Conservation (phyloP, 2,329 filamentous ascomycete species). For the Ascochyta viciae-villosae region DNA sequence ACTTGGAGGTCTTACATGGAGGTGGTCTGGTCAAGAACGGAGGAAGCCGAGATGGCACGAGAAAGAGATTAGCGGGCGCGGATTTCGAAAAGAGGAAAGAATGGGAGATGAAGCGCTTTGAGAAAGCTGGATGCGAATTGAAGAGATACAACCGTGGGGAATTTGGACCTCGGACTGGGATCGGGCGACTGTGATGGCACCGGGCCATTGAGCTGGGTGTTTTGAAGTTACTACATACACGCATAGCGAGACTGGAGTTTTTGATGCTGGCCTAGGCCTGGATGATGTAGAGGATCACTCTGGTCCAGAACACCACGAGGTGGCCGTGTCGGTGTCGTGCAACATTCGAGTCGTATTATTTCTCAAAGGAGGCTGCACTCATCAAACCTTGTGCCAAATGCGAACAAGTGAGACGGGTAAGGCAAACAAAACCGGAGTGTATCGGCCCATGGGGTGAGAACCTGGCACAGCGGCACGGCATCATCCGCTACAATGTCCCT, state of each 20-base stretch:
- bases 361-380: background rate
- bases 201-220: background rate
- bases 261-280: background rate
- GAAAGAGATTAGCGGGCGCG: slow-evolving; percentile 35
- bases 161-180: slow-evolving; percentile 46
- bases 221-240: background rate
- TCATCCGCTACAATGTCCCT: background rate
- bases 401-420: background rate
- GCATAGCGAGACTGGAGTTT: slow-evolving; percentile 9
- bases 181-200: slow-evolving; percentile 38
- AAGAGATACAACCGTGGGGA: slow-evolving; percentile 46
- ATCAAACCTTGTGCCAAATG: slow-evolving; percentile 7
- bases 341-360: background rate
- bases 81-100: slow-evolving; percentile 38
- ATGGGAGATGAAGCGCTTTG: slow-evolving; percentile 47
- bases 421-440: background rate
- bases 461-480: background rate
- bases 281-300: background rate
- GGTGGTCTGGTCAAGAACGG: slow-evolving; percentile 25
- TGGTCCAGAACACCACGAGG: background rate
- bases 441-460: background rate
- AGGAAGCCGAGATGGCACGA: slow-evolving; percentile 23
- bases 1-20: slow-evolving; percentile 35
- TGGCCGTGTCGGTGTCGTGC: slow-evolving; percentile 3
- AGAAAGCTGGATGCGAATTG: slow-evolving; percentile 41